Conservation (phyloP, 208 protist species). For the Crithidia acanthocephali region DNA sequence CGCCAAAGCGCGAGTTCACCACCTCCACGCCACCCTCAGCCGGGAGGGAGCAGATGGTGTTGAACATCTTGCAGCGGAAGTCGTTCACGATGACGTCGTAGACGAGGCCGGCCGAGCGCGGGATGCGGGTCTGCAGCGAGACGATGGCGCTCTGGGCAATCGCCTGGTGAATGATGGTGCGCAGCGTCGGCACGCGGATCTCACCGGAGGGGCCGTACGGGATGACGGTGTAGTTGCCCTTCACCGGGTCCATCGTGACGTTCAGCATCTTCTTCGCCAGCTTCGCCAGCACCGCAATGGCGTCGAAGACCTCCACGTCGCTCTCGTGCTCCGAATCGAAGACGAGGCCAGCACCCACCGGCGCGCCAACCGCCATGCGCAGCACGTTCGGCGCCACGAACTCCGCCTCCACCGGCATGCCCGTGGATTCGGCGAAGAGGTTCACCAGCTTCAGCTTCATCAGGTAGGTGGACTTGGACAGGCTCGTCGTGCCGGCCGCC, state of each 20-base stretch:
- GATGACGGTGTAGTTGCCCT: background rate
- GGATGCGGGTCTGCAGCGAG: constrained; percentile 19
- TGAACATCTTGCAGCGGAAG: constrained; percentile 21
- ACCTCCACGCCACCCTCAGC: constrained; percentile 19
- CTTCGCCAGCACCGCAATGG: constrained; percentile 1
- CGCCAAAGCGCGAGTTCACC: constrained; percentile 20
- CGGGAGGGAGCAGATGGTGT: constrained; percentile 26
- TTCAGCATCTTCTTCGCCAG: constrained; percentile 18
- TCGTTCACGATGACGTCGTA: constrained; percentile 30
- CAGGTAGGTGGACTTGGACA: constrained; percentile 28
- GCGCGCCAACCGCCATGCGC: constrained; percentile 10
- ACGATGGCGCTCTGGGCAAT: constrained; percentile 11
- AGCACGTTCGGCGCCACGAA: constrained; percentile 18
- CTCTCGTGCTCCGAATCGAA: constrained; percentile 20
- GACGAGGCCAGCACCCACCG: background rate
- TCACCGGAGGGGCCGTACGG: background rate
- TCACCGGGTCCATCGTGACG: background rate
- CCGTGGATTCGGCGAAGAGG: constrained; percentile 9
- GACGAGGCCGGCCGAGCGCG: constrained; percentile 7
- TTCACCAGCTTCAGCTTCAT: constrained; percentile 15
- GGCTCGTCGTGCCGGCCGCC: background rate
- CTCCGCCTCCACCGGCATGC: constrained; percentile 14
- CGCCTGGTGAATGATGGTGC: constrained; percentile 21
- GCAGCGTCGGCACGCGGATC: constrained; percentile 18
- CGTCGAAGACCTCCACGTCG: constrained; percentile 23